phyloP scores from a whole-genome alignment of 768 basidiomycete species.

The Galerina marginata region DNA sequence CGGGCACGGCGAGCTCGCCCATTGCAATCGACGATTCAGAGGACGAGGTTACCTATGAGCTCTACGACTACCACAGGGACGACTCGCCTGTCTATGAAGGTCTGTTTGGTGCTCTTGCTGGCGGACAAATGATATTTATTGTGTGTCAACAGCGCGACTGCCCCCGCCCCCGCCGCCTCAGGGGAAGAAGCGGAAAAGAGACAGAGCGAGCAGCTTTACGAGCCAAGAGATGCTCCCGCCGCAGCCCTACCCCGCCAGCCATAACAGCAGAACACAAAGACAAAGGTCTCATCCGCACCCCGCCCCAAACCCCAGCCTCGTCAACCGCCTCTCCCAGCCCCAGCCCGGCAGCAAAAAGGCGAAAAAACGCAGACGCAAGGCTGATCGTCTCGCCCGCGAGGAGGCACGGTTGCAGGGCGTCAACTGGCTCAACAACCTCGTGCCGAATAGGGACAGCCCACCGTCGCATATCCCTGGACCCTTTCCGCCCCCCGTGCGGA shows the following conservation, averaged over 20 bases:
- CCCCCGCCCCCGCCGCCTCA: background rate
- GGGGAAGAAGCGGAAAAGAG: conserved; percentile 26
- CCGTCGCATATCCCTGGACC: too few relatives aligned
- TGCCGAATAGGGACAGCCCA: too few relatives aligned
- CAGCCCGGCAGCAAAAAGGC: conserved; percentile 43
- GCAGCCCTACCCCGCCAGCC: conserved; percentile 12
- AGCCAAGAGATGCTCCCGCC: conserved; percentile 11
- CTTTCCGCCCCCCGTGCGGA: too few relatives aligned
- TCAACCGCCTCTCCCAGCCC: conserved; percentile 29
- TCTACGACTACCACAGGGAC: conserved; percentile 18
- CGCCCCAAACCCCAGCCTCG: conserved; percentile 12
- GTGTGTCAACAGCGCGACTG: background rate
- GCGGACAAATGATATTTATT: too few relatives aligned
- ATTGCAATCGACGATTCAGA: conserved; percentile 48
- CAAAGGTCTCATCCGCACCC: conserved; percentile 2
- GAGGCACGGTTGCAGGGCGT: conserved; percentile 27
- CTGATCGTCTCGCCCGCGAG: conserved; percentile 39
- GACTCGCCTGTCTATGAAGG: too few relatives aligned
- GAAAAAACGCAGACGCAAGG: conserved; percentile 44
- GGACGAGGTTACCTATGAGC: conserved; percentile 40
- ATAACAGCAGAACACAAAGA: background rate
- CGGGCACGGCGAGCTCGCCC: conserved; percentile 41
- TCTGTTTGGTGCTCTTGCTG: too few relatives aligned
- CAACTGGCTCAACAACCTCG: conserved; percentile 20
- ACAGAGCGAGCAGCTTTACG: conserved; percentile 22